A percentile compares a stretch with the other conserved stretches of the same genome.
These are phyloP conservation scores for Cladophialophora psammophila DNA, from an alignment of 2,329 filamentous ascomycete genomes.

Conservation along the genomic window DNA sequence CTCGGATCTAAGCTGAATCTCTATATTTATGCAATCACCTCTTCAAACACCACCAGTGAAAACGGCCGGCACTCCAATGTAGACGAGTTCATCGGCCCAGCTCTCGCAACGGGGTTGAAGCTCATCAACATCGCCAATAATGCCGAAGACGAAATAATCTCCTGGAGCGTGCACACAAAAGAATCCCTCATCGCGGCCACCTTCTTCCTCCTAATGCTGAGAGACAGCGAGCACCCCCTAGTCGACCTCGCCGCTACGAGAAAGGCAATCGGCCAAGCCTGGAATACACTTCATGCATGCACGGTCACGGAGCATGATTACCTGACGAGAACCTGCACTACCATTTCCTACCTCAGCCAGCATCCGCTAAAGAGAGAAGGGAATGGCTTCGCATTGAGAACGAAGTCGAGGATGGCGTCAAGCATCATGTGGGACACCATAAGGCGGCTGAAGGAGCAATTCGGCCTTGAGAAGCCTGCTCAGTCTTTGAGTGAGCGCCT, in stretches of 20 bases:
- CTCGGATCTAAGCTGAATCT: slow-evolving; percentile 20
- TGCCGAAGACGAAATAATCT: slow-evolving; percentile 19
- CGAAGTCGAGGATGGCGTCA: slow-evolving; percentile 19
- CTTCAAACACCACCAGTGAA: slow-evolving; percentile 9
- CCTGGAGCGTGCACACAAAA: slow-evolving; percentile 20
- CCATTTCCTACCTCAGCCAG: slow-evolving; percentile 23
- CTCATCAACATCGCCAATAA: slow-evolving; percentile 18
- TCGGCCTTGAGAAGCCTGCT: slow-evolving; percentile 18
- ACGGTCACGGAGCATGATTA: slow-evolving; percentile 21
- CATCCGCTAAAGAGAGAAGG: slow-evolving; percentile 17
- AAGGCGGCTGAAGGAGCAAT: slow-evolving; percentile 18
- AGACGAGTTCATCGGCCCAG: slow-evolving; percentile 19
- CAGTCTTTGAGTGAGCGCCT: slow-evolving; percentile 21
- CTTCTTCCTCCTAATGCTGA: slow-evolving; percentile 21
- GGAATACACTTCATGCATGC: slow-evolving; percentile 16
- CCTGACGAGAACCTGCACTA: slow-evolving; percentile 18
- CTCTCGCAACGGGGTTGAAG: slow-evolving; percentile 17
- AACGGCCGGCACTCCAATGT: slow-evolving; percentile 22
- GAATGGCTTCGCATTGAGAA: slow-evolving; percentile 16
- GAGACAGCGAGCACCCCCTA: slow-evolving; percentile 20
- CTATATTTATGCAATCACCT: slow-evolving; percentile 20
- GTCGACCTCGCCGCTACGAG: slow-evolving; percentile 19
- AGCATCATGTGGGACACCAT: slow-evolving; percentile 26
- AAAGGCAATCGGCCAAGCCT: slow-evolving; percentile 20
- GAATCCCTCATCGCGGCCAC: slow-evolving; percentile 23